Evolutionary conservation across 2,329 filamentous ascomycete genomes (phyloP), one percentile per base, ranked within the genome.

Genomic region (Fusarium napiforme): DNA sequence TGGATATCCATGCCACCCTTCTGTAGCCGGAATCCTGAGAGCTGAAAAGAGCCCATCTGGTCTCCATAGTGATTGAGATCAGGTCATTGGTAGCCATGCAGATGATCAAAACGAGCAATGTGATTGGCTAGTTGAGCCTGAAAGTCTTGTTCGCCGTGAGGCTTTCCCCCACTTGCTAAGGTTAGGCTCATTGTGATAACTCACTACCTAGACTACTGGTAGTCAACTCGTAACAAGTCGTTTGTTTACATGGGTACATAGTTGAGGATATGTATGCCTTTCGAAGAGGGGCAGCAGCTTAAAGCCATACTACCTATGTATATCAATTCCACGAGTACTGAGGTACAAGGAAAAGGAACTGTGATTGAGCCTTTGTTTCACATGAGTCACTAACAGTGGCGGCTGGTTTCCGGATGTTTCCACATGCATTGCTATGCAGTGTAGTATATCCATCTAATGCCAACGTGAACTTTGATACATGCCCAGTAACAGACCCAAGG

Each of bases 1-100:
- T 62, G 14, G 18, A 56, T 30, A 64, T 37, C 58, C 57, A 43
- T 56, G 49, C 16, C 59, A 28, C 8, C 8, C n/a, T 50, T 52
- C 47, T 62, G 32, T 21, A 28, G 46, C n/a, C 30, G 26, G 26
- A 61, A 42, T 47, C 49, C 30, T 57, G 23, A 42, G 28, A 64
- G 45, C 65, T 64, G 50, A 46, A 34, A 28, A 36, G 26, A 47
- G 46, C 11, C 47, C 34, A 34, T 40, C 34, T 61, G 42, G 67
- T 70, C 52, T 69, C 67, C 67, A 53, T 69, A 69, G 58, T 73
- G 69, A 72, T 60, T 72, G 36, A 69, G 47, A 62, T 71, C 60
- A 67, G 70, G 60, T 52, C 69, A 67, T 53, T 70, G 46, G 50
- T 19, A 71, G 63, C 55, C 28, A 46, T 68, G 47, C 30, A 36